A percentile compares a stretch with the other conserved stretches of the same genome.
Conservation (phyloP, 768 basidiomycete genomes). For the Mycena filopes region DNA sequence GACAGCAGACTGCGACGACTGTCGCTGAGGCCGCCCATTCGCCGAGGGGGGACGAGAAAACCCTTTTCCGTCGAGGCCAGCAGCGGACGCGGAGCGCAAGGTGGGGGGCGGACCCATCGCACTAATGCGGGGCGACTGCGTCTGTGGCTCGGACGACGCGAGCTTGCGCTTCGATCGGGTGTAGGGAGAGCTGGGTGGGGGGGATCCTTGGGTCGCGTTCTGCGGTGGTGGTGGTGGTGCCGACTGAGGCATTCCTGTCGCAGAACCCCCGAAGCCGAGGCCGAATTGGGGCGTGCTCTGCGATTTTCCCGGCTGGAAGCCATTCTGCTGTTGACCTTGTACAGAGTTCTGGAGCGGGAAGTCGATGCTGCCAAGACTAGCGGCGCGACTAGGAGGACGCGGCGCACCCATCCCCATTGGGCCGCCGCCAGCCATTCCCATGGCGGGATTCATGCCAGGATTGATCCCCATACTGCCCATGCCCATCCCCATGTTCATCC, state of each 20-base stretch:
- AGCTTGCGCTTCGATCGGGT: conserved; percentile 18
- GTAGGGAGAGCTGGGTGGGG: conserved; percentile 26
- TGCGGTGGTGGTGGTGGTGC: conserved; percentile 13
- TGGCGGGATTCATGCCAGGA: conserved; percentile 13
- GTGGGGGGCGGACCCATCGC: conserved; percentile 29
- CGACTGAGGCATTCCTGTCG: conserved; percentile 16
- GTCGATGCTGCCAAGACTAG: conserved; percentile 20
- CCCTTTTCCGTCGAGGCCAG: conserved; percentile 9
- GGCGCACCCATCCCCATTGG: conserved; percentile 25
- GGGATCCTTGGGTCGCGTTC: conserved; percentile 13
- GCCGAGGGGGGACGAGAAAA: conserved; percentile 20
- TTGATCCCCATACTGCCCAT: conserved; percentile 17
- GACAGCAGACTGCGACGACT: conserved; percentile 4
- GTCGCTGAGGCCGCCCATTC: conserved; percentile 17
- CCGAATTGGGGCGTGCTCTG: conserved; percentile 26
- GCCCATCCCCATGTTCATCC: conserved; percentile 23
- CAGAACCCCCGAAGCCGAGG: conserved; percentile 7
- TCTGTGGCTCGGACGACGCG: conserved; percentile 21
- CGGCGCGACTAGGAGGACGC: conserved; percentile 26
- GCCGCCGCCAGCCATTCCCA: conserved; percentile 20
- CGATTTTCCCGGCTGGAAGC: conserved; percentile 18
- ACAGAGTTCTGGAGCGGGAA: conserved; percentile 5
- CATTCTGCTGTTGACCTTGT: conserved; percentile 27
- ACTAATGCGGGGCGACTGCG: conserved; percentile 27
- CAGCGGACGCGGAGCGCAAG: conserved; percentile 27